Evolutionary conservation across 805 yeast genomes (phyloP), one percentile per base, ranked within the genome.

Genomic region (Zygoascus ofunaensis): DNA sequence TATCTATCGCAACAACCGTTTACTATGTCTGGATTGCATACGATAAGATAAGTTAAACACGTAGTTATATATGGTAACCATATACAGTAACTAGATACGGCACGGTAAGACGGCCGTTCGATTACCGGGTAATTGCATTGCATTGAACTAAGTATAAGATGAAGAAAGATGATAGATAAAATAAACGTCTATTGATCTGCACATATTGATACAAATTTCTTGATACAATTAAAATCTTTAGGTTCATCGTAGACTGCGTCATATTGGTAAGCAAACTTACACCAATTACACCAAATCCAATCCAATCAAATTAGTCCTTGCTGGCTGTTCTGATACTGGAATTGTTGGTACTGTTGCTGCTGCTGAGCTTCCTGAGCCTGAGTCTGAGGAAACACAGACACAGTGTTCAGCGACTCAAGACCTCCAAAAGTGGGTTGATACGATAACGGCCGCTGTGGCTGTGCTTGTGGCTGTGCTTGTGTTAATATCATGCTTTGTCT

Each of bases 341-440:
- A 5, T 33, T 20, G 33, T 19, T 39, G 26, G 7, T 21, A 8
- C 18, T 35, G 23, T 33, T 32, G 39, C 46, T 51, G 61, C 34
- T 53, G 60, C 39, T 47, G 58, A 32, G 54, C 61, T 2, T 30
- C 15, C 12, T 14, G 37, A 34, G n/a, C 38, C 52, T 74, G 76
- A 5, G 84, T 78, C 52, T 79, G 78, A 0, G 85, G 86, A 54
- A 80, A 82, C 5, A 80, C 83, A 2, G 87, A 75, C 3, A 74
- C 64, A 0, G 87, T 81, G 7, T 80, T 80, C 37, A 81, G 59
- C 41, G 66, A 65, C 56, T 82, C 89, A 48, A 79, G 69, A 0
- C 89, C 90, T 3, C 89, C 90, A 28, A 86, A 82, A 1, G 87
- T 80, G 2, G 77, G 72, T 55, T 76, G 82, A 28, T 49, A 49